Evolutionary conservation across 805 yeast species (phyloP).

Genomic region (Metschnikowia borealis): DNA sequence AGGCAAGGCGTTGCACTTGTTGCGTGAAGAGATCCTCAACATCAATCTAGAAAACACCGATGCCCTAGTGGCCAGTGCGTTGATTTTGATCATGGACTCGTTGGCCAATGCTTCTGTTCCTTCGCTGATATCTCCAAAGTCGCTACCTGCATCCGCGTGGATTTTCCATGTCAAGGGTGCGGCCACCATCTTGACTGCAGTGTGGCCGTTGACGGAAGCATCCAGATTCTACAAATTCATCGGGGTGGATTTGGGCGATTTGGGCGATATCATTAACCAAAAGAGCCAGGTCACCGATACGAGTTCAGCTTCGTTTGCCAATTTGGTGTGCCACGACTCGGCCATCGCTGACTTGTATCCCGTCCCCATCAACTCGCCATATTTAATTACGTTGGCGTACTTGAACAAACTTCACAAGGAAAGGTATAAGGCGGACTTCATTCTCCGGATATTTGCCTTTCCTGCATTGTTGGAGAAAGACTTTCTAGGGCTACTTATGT

Average conservation of each 20-base stretch:
- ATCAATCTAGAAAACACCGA: constrained; percentile 85
- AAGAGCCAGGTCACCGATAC: constrained; percentile 23
- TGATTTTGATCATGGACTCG: constrained; percentile 87
- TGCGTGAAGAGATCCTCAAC: constrained; percentile 82
- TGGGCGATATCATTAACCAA: constrained; percentile 64
- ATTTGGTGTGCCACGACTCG: constrained; percentile 77
- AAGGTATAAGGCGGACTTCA: constrained; percentile 78
- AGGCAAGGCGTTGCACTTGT: constrained; percentile 75
- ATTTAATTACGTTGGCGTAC: constrained; percentile 80
- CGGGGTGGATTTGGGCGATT: constrained; percentile 84
- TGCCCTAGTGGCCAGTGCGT: constrained; percentile 88
- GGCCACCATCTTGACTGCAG: constrained; percentile 90
- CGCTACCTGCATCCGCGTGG: constrained; percentile 93
- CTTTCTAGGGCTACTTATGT: constrained; percentile 71
- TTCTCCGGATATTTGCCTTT: constrained; percentile 82
- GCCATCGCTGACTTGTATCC: constrained; percentile 85
- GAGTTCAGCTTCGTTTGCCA: constrained; percentile 40
- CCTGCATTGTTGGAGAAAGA: constrained; percentile 86
- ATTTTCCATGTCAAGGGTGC: constrained; percentile 96
- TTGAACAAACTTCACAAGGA: constrained; percentile 80
- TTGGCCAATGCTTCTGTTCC: constrained; percentile 83
- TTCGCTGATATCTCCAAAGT: constrained; percentile 41
- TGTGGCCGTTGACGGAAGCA: constrained; percentile 73
- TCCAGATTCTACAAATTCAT: constrained; percentile 48
- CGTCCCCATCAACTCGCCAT: constrained; percentile 76